Conservation (phyloP, 2,329 filamentous ascomycete species). For the Parasarocladium wereldwijsianum region DNA sequence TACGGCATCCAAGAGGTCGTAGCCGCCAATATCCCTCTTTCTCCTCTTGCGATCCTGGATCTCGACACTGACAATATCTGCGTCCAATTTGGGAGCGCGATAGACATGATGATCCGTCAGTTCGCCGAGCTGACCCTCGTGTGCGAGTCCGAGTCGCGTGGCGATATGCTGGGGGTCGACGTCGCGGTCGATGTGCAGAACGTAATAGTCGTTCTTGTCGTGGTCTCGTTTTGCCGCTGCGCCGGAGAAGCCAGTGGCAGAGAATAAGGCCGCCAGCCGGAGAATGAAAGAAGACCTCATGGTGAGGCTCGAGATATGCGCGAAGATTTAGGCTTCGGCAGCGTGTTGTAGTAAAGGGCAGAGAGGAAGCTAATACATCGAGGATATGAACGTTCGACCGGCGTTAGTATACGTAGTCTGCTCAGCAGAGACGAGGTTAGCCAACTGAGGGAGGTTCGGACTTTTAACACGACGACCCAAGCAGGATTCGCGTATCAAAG, state of each 20-base stretch:
- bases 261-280: slow-evolving; percentile 34
- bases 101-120: slow-evolving; percentile 77
- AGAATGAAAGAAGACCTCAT: slow-evolving; percentile 41
- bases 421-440: too few relatives aligned
- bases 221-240: slow-evolving; percentile 53
- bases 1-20: slow-evolving; percentile 51
- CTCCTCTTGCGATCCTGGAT: slow-evolving; percentile 41
- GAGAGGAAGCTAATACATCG: slow-evolving; percentile 2
- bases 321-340: slow-evolving; percentile 3
- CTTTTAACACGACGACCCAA: too few relatives aligned
- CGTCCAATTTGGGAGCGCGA: slow-evolving; percentile 47
- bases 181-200: slow-evolving; percentile 61
- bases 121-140: slow-evolving; percentile 70
- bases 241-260: slow-evolving; percentile 32
- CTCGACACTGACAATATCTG: slow-evolving; percentile 42
- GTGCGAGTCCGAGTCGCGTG: slow-evolving; percentile 53
- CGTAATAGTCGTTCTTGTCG: slow-evolving; percentile 79
- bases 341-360: neutral
- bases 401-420: too few relatives aligned
- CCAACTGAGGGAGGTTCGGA: too few relatives aligned
- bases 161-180: slow-evolving; percentile 57
- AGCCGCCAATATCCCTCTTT: slow-evolving; percentile 40
- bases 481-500: too few relatives aligned
- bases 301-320: slow-evolving; percentile 2
- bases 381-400: too few relatives aligned